These are phyloP conservation scores for Botrytis elliptica DNA, from an alignment of 2,329 filamentous ascomycete species.

Conservation along the genomic window DNA sequence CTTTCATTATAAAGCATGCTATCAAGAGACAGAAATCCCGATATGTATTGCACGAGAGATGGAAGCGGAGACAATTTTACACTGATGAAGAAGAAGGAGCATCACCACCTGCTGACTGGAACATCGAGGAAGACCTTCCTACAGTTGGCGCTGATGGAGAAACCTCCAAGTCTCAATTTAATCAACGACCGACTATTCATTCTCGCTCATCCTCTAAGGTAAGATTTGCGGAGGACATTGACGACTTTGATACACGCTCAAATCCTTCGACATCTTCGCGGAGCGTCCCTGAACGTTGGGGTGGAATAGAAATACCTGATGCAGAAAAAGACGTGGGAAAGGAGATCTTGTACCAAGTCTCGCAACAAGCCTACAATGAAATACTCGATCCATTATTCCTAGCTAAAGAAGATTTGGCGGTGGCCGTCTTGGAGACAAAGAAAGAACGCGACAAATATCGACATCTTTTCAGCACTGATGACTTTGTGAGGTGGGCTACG, in stretches of 20 bases:
- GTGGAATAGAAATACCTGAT: constrained; percentile 74
- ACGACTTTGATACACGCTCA: constrained; percentile 68
- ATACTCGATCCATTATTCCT: constrained; percentile 85
- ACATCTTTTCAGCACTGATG: constrained; percentile 47
- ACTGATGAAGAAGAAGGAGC: constrained; percentile 82
- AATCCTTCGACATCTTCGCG: constrained; percentile 72
- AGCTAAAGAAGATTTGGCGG: constrained; percentile 71
- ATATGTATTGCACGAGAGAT: constrained; percentile 61
- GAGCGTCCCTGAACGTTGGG: constrained; percentile 71
- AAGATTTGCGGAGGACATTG: constrained; percentile 69
- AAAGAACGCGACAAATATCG: constrained; percentile 58
- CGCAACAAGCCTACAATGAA: constrained; percentile 91
- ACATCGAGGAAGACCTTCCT: constrained; percentile 57
- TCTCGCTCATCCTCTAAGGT: constrained; percentile 79
- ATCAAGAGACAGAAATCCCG: constrained; percentile 31
- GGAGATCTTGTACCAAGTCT: constrained; percentile 84
- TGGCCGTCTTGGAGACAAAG: constrained; percentile 64
- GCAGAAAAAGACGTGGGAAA: constrained; percentile 72
- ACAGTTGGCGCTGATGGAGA: constrained; percentile 39
- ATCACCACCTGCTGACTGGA: constrained; percentile 61
- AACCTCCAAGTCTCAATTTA: constrained; percentile 45
- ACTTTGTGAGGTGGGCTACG: constrained; percentile 40
- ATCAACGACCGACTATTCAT: constrained; percentile 46
- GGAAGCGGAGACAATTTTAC: constrained; percentile 77
- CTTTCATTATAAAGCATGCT: constrained; percentile 33